Evolutionary conservation across 306 rosid species (phyloP).

Genomic region (Castanea crenata): DNA sequence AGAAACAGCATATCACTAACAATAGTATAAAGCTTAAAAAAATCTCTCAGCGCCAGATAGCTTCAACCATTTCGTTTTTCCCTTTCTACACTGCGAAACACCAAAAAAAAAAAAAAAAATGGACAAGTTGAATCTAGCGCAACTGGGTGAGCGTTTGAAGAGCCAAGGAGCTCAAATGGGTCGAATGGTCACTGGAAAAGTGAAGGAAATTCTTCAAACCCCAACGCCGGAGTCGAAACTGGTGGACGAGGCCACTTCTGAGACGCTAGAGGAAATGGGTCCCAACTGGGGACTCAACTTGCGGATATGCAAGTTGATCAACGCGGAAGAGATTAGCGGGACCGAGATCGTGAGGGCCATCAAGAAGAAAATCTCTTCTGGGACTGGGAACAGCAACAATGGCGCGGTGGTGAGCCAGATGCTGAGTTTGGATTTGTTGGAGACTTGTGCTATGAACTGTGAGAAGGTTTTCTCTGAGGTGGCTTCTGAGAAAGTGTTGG

Average conservation of each 20-base stretch:
- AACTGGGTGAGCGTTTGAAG: slow-evolving; percentile 65
- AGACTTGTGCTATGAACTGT: slow-evolving; percentile 67
- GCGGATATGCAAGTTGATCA: slow-evolving; percentile 70
- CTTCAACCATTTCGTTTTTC: too few species aligned
- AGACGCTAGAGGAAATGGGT: slow-evolving; percentile 40
- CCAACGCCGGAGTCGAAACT: slow-evolving; percentile 74
- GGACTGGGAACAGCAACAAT: slow-evolving; percentile 23
- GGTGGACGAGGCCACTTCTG: slow-evolving; percentile 76
- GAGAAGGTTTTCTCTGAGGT: slow-evolving; percentile 80
- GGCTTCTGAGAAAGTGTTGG: slow-evolving; percentile 76
- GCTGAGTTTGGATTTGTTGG: slow-evolving; percentile 67
- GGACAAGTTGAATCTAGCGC: slow-evolving; percentile 64
- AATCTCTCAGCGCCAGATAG: too few species aligned
- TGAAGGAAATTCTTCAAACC: slow-evolving; percentile 65
- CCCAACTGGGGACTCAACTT: slow-evolving; percentile 78
- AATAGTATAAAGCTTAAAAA: too few species aligned
- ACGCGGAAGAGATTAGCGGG: slow-evolving; percentile 53
- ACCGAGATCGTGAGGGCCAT: slow-evolving; percentile 59
- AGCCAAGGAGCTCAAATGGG: slow-evolving; percentile 78
- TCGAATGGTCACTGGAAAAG: slow-evolving; percentile 57
- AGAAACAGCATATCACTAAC: neutral
- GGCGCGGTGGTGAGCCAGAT: slow-evolving; percentile 37
- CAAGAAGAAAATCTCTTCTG: slow-evolving; percentile 49
- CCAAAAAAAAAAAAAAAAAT: neutral
- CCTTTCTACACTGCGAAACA: neutral